Conservation (phyloP, 208 protist genomes). For the Borovskyia barvae region DNA sequence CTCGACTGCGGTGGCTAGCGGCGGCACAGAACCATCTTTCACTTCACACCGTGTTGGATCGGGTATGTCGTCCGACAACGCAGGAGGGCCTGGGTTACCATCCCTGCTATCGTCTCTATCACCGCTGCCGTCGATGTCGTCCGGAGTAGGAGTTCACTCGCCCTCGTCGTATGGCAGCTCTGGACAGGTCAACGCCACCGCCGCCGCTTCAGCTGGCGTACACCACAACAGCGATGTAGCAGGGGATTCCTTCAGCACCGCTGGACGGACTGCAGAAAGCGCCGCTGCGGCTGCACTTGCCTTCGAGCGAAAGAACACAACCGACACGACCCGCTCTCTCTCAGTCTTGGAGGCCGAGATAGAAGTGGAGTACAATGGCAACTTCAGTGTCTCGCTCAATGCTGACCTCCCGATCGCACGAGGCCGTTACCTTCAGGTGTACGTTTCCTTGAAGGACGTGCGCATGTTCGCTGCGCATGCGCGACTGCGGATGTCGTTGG, state of each 20-base stretch:
- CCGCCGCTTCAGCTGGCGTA: neutral
- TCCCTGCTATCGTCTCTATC: too few species aligned
- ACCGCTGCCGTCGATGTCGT: too few species aligned
- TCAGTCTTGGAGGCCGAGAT: constrained; percentile 65
- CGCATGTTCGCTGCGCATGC: constrained; percentile 41
- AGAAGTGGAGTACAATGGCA: constrained; percentile 80
- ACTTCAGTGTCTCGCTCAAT: constrained; percentile 54
- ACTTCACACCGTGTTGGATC: too few species aligned
- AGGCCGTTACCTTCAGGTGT: constrained; percentile 70
- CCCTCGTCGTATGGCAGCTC: too few species aligned
- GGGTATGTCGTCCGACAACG: too few species aligned
- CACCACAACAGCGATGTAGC: too few species aligned
- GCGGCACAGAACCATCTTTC: too few species aligned
- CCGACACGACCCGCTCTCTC: constrained; percentile 25
- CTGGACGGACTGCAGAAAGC: neutral
- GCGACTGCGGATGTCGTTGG: constrained; percentile 48
- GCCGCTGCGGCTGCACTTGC: neutral
- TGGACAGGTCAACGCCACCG: neutral
- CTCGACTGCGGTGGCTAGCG: too few species aligned
- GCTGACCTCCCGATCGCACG: constrained; percentile 73
- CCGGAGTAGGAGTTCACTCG: too few species aligned
- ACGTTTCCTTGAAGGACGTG: constrained; percentile 59
- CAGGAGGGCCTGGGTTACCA: too few species aligned
- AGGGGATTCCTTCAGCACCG: too few species aligned
- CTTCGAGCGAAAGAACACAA: neutral